Conservation (phyloP, 1,284 basidiomycete genomes). For the Rhodotorula sp. region DNA sequence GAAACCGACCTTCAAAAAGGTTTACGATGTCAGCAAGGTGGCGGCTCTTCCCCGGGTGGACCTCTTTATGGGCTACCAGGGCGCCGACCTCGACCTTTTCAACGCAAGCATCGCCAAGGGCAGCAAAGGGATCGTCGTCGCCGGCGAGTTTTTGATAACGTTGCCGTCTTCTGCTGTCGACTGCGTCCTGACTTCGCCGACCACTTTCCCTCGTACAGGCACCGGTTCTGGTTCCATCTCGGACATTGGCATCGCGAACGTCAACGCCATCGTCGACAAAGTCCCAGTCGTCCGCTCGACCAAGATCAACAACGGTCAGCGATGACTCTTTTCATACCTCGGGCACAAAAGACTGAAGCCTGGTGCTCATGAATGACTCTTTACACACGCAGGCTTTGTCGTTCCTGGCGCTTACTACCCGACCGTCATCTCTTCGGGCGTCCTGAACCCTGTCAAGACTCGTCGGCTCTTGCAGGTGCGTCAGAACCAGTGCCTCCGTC, state of each 20-base stretch:
- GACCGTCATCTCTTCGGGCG: slow-evolving; percentile 23
- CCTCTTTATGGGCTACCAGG: slow-evolving; percentile 34
- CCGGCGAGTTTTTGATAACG: slow-evolving; percentile 15
- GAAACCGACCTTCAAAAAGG: slow-evolving; percentile 28
- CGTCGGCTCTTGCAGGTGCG: slow-evolving; percentile 27
- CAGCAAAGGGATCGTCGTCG: slow-evolving; percentile 45
- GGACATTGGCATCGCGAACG: slow-evolving; percentile 7
- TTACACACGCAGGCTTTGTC: neutral
- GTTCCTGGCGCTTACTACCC: slow-evolving; percentile 3
- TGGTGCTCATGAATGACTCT: neutral
- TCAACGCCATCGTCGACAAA: slow-evolving; percentile 11
- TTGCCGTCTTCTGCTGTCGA: neutral
- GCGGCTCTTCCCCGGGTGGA: slow-evolving; percentile 42
- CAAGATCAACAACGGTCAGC: slow-evolving; percentile 32
- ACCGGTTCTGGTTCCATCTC: slow-evolving; percentile 40
- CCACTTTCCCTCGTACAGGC: slow-evolving; percentile 13
- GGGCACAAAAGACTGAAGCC: neutral
- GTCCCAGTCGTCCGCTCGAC: slow-evolving; percentile 29
- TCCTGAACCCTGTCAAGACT: slow-evolving; percentile 40
- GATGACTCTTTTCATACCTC: neutral
- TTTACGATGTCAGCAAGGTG: slow-evolving; percentile 39
- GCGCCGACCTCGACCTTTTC: slow-evolving; percentile 31
- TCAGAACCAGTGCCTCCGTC: neutral
- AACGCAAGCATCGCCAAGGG: slow-evolving; percentile 40
- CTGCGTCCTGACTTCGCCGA: neutral